These are phyloP conservation scores for Amauroascus niger DNA, from an alignment of 2,329 filamentous ascomycete species.

Conservation along the genomic window DNA sequence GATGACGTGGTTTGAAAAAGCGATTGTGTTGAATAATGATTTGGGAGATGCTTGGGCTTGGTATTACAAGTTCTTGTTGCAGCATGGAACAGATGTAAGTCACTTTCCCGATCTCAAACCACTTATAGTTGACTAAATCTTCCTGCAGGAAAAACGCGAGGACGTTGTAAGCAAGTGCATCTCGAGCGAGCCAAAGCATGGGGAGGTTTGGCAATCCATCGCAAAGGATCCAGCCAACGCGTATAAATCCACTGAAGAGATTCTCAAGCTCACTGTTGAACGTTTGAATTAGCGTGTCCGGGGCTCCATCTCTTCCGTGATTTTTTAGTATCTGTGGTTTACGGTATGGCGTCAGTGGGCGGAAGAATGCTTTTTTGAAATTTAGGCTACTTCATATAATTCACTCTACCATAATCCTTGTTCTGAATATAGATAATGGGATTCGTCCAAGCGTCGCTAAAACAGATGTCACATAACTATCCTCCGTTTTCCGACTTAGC, in stretches of 20 bases:
- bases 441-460: too few species aligned
- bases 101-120: background rate
- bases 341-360: background rate
- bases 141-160: slow-evolving; percentile 61
- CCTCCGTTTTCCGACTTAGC: background rate
- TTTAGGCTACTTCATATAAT: too few species aligned
- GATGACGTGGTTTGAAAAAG: slow-evolving; percentile 95
- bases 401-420: too few species aligned
- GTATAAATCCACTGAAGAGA: slow-evolving; percentile 63
- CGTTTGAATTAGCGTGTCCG: background rate
- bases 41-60: slow-evolving; percentile 92
- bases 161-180: slow-evolving; percentile 77
- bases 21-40: slow-evolving; percentile 76
- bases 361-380: background rate
- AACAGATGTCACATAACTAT: too few species aligned
- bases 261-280: slow-evolving; percentile 60
- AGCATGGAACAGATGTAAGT: slow-evolving; percentile 73
- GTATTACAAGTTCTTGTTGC: slow-evolving; percentile 87
- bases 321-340: background rate
- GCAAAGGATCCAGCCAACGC: slow-evolving; percentile 80
- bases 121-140: slow-evolving; percentile 6
- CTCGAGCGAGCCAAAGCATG: slow-evolving; percentile 77
- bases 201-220: slow-evolving; percentile 80
- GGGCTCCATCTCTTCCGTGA: background rate
- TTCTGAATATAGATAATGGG: too few species aligned